Evolutionary conservation across 164 flowering plant genomes (phyloP).

Genomic region (Stephania yunnanensis): DNA sequence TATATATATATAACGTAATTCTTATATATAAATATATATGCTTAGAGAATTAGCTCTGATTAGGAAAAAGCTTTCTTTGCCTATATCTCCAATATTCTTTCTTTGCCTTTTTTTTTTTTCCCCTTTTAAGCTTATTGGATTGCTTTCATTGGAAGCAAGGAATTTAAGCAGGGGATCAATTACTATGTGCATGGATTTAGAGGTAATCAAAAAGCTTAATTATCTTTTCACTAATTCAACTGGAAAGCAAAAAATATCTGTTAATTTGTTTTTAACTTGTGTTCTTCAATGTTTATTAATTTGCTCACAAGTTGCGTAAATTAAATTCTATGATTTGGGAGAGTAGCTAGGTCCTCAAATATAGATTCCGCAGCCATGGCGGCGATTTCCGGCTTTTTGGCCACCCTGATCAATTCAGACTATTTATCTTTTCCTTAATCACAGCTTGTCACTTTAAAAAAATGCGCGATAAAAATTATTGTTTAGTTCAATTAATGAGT

Average conservation of each 20-base stretch:
- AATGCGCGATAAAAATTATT: too few species aligned
- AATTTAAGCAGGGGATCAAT: conserved; percentile 35
- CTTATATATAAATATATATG: too few species aligned
- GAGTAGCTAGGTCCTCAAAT: not conserved
- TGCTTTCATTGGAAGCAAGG: conserved; percentile 56
- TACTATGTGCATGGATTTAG: conserved; percentile 9
- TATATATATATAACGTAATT: too few species aligned
- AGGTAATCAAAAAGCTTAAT: not conserved
- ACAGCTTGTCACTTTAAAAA: too few species aligned
- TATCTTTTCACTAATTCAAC: not conserved
- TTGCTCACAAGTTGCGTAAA: not conserved
- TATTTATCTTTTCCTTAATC: not conserved
- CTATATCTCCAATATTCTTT: conserved; percentile 27
- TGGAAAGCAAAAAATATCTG: not conserved
- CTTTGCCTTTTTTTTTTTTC: conserved; percentile 12
- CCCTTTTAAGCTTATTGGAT: conserved; percentile 23
- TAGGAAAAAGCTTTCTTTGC: conserved; percentile 29
- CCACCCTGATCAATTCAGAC: not conserved
- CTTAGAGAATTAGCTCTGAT: conserved; percentile 7
- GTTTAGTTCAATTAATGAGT: not conserved
- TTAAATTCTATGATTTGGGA: not conserved
- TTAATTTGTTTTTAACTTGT: not conserved
- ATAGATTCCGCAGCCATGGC: not conserved
- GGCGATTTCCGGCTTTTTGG: not conserved
- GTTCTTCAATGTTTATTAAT: not conserved